These are phyloP conservation scores for Dictyostelium capitatum DNA, from an alignment of 78 protist genomes.

Conservation along the genomic window DNA sequence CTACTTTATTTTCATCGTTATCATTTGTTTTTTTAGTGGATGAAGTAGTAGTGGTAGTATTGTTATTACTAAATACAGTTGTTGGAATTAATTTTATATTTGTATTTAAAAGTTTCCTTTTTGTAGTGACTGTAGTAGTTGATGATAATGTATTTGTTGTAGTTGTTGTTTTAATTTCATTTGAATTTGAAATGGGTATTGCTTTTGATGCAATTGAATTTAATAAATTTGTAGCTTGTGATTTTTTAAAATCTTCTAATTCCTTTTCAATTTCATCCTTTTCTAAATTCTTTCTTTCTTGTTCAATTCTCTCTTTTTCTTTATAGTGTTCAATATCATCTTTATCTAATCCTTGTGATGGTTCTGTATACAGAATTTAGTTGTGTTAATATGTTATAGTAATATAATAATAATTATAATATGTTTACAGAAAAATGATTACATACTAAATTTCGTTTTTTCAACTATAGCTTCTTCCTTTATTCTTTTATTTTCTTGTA, in stretches of 20 bases:
- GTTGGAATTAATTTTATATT: slow-evolving; percentile 24
- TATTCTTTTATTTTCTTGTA: slow-evolving; percentile 58
- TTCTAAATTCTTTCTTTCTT: slow-evolving; percentile 41
- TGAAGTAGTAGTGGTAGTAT: not conserved
- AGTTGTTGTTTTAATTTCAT: not conserved
- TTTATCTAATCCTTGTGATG: slow-evolving; percentile 59
- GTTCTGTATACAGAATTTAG: not conserved
- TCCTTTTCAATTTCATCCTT: slow-evolving; percentile 50
- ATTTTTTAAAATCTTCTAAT: slow-evolving; percentile 22
- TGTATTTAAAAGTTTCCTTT: slow-evolving; percentile 28
- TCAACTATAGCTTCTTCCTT: slow-evolving; percentile 13
- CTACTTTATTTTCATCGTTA: not conserved
- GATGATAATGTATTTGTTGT: not conserved
- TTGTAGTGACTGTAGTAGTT: not conserved
- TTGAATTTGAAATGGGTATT: not conserved
- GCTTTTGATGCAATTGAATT: not conserved
- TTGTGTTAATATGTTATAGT: not conserved
- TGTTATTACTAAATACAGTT: not conserved
- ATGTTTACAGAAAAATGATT: not conserved
- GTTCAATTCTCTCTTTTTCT: slow-evolving; percentile 40
- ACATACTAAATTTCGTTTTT: slow-evolving; percentile 27
- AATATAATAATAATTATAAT: not conserved
- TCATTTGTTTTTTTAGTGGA: not conserved
- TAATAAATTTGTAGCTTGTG: slow-evolving; percentile 9
- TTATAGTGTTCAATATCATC: slow-evolving; percentile 68